These are phyloP conservation scores for Fusarium tupiense DNA, from an alignment of 2,329 filamentous ascomycete species.

Conservation along the genomic window DNA sequence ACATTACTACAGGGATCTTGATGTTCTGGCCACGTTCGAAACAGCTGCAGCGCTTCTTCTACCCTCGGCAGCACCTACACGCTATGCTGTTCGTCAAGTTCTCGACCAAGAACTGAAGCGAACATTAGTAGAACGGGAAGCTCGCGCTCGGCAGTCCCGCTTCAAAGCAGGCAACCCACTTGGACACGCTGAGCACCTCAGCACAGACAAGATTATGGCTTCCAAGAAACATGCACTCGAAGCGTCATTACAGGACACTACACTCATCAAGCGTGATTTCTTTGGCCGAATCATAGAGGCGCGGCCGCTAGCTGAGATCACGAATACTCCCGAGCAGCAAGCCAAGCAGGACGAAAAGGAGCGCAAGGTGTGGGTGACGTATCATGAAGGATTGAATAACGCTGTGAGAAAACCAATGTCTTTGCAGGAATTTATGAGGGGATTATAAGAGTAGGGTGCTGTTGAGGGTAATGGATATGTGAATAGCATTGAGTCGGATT, in stretches of 20 bases:
- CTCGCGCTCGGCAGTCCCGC: slow-evolving; percentile 71
- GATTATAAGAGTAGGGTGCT: slow-evolving; percentile 56
- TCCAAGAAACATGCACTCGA: slow-evolving; percentile 48
- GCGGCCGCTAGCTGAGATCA: slow-evolving; percentile 51
- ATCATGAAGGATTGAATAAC: slow-evolving; percentile 90
- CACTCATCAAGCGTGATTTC: slow-evolving; percentile 78
- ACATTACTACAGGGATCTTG: slow-evolving; percentile 66
- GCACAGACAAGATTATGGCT: slow-evolving; percentile 50
- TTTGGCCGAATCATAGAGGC: slow-evolving; percentile 77
- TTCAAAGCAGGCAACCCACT: slow-evolving; percentile 61
- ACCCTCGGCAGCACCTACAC: slow-evolving; percentile 73
- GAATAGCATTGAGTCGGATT: neutral
- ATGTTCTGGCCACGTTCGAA: slow-evolving; percentile 79
- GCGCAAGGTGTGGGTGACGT: slow-evolving; percentile 83
- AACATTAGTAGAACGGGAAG: slow-evolving; percentile 73
- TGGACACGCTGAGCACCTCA: slow-evolving; percentile 34
- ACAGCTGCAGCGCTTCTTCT: slow-evolving; percentile 68
- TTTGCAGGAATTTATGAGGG: slow-evolving; percentile 78
- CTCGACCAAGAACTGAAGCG: slow-evolving; percentile 89
- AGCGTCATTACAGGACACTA: slow-evolving; percentile 48
- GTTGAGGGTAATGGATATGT: neutral
- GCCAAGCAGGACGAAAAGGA: slow-evolving; percentile 54
- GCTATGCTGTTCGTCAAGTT: slow-evolving; percentile 94
- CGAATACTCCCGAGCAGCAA: slow-evolving; percentile 49
- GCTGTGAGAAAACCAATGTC: slow-evolving; percentile 90